These are phyloP conservation scores for Suillus variegatus DNA, from an alignment of 768 basidiomycete species.

Conservation along the genomic window DNA sequence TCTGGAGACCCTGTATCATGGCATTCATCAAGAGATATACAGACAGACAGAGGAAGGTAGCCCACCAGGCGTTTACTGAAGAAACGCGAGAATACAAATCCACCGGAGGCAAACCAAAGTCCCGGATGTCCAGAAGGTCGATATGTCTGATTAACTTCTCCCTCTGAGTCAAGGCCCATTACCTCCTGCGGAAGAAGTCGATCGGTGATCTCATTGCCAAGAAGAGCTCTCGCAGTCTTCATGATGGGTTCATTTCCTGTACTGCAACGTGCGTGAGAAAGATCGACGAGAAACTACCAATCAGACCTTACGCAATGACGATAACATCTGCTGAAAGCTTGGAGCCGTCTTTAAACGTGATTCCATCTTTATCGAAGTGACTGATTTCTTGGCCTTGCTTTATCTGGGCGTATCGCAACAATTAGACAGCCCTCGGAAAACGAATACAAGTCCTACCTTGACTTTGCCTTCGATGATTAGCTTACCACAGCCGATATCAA, in stretches of 20 bases:
- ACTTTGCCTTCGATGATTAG: background rate
- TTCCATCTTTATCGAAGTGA: constrained; percentile 41
- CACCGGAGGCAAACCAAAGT: background rate
- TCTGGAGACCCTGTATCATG: background rate
- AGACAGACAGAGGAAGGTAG: background rate
- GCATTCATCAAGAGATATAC: background rate
- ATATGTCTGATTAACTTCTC: background rate
- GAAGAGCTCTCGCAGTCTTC: background rate
- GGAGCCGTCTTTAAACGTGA: constrained; percentile 41
- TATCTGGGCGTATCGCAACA: constrained; percentile 18
- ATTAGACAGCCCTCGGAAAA: background rate
- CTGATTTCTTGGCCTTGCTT: constrained; percentile 37
- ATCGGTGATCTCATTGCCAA: background rate
- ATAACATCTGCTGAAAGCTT: constrained; percentile 45
- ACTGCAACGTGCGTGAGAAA: background rate
- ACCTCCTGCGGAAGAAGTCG: background rate
- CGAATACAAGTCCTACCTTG: background rate
- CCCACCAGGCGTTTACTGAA: too few species aligned
- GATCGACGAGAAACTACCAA: too few species aligned
- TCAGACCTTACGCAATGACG: constrained; percentile 48
- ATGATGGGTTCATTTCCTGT: background rate
- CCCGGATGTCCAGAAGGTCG: constrained; percentile 1
- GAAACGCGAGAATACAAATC: too few species aligned
- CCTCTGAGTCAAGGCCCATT: background rate
- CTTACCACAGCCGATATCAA: constrained; percentile 15